phyloP scores from a whole-genome alignment of 2,329 filamentous ascomycete genomes.

The Myriosclerotinia curreyana region DNA sequence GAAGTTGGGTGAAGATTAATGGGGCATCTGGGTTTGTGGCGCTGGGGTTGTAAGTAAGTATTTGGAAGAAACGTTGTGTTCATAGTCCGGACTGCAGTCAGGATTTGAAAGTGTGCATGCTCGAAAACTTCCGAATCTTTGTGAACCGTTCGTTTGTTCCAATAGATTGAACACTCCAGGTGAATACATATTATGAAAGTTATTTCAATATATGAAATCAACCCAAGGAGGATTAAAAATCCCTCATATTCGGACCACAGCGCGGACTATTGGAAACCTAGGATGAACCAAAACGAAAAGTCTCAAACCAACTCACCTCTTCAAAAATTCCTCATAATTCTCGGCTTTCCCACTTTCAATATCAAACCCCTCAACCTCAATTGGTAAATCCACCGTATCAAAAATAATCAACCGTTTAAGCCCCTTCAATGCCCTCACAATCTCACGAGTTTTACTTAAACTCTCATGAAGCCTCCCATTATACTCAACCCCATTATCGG shows the following conservation, averaged over 20 bases:
- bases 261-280: background rate
- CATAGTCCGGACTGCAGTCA: background rate
- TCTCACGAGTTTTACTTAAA: constrained; percentile 72
- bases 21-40: constrained; percentile 38
- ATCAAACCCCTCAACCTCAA: constrained; percentile 27
- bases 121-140: background rate
- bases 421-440: constrained; percentile 60
- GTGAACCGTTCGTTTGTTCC: background rate
- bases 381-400: constrained; percentile 53
- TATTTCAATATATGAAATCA: background rate
- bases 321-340: constrained; percentile 46
- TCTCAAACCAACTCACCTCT: constrained; percentile 27
- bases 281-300: background rate
- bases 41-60: constrained; percentile 27
- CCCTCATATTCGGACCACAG: background rate
- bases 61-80: constrained; percentile 27
- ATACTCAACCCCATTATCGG: constrained; percentile 84
- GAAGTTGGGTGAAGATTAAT: constrained; percentile 70
- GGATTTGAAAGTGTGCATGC: background rate
- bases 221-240: background rate
- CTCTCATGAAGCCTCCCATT: constrained; percentile 89
- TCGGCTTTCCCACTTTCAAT: constrained; percentile 41
- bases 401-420: constrained; percentile 73
- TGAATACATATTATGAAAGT: background rate
- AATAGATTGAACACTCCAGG: background rate